A percentile compares a stretch with the other conserved stretches of the same genome.
phyloP scores from a whole-genome alignment of 805 yeast species.

The Lipomyces yamadae region DNA sequence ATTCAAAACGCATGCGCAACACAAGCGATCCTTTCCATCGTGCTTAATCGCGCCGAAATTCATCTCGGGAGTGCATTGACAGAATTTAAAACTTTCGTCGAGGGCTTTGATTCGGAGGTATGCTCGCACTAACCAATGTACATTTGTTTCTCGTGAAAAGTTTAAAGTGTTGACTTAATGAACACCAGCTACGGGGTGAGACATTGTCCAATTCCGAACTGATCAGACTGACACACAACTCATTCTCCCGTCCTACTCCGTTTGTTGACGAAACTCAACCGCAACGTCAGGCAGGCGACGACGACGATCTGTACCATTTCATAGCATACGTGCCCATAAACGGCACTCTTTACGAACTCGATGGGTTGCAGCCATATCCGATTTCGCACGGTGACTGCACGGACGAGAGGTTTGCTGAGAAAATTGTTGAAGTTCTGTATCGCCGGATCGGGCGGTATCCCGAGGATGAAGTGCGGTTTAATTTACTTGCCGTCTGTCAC shows the following conservation, averaged over 20 bases:
- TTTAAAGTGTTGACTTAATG: neutral
- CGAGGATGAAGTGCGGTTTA: constrained; percentile 58
- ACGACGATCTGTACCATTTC: constrained; percentile 60
- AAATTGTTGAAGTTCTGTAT: constrained; percentile 52
- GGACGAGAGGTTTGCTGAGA: constrained; percentile 50
- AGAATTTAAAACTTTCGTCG: constrained; percentile 56
- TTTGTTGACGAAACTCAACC: constrained; percentile 52
- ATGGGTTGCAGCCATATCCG: constrained; percentile 63
- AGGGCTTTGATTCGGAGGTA: constrained; percentile 55
- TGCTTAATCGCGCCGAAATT: constrained; percentile 53
- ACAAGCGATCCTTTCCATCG: constrained; percentile 64
- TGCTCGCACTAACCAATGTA: neutral
- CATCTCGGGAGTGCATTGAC: constrained; percentile 56
- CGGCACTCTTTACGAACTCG: constrained; percentile 61
- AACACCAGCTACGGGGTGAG: constrained; percentile 56
- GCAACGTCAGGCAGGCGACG: constrained; percentile 32
- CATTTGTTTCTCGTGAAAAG: neutral
- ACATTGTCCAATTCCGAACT: constrained; percentile 62
- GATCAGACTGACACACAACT: constrained; percentile 62
- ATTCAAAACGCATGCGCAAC: constrained; percentile 77
- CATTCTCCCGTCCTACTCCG: constrained; percentile 61
- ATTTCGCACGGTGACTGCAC: constrained; percentile 57
- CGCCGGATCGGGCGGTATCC: constrained; percentile 55
- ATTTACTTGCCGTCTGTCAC: constrained; percentile 58
- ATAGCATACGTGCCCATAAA: constrained; percentile 57